A percentile compares a stretch with the other conserved stretches of the same genome.
phyloP scores from a whole-genome alignment of 108 stramenopile genomes.

The Fragilariopsis cylindrus region DNA sequence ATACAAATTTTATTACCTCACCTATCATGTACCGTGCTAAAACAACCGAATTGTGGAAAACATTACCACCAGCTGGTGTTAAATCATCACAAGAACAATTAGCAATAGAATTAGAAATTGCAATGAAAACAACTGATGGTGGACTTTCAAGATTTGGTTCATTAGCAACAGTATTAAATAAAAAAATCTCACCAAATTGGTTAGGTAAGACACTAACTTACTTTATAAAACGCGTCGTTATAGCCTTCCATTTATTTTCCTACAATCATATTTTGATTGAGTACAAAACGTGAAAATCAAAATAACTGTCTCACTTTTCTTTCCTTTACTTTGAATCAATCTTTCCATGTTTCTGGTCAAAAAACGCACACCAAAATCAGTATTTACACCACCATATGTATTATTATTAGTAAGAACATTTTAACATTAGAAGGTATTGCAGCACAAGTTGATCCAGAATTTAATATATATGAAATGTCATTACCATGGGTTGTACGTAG shows the following conservation, averaged over 20 bases:
- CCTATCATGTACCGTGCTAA: conserved; percentile 10
- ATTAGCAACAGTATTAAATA: conserved; percentile 24
- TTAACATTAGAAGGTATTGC: conserved; percentile 9
- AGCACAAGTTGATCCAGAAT: conserved; percentile 18
- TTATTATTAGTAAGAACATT: conserved; percentile 7
- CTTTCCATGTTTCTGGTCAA: too few relatives aligned
- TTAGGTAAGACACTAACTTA: conserved; percentile 16
- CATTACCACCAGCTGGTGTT: neutral
- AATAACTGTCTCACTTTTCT: too few relatives aligned
- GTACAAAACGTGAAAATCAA: too few relatives aligned
- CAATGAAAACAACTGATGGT: conserved; percentile 23
- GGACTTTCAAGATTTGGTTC: conserved; percentile 23
- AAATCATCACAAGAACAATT: neutral
- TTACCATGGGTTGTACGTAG: conserved; percentile 28
- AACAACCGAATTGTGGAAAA: conserved; percentile 10
- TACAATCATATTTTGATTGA: too few relatives aligned
- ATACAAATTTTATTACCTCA: conserved; percentile 19
- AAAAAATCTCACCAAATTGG: conserved; percentile 17
- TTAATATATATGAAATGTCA: conserved; percentile 23
- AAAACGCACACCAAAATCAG: neutral
- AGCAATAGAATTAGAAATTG: neutral
- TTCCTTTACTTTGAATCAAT: too few relatives aligned
- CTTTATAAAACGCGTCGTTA: too few relatives aligned
- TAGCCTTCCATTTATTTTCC: too few relatives aligned
- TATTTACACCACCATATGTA: conserved; percentile 15